Percentiles rank a stretch among this genome's conserved stretches.
Evolutionary conservation across 169 alveolate species (phyloP).

Genomic region (Plasmodium vivax): DNA sequence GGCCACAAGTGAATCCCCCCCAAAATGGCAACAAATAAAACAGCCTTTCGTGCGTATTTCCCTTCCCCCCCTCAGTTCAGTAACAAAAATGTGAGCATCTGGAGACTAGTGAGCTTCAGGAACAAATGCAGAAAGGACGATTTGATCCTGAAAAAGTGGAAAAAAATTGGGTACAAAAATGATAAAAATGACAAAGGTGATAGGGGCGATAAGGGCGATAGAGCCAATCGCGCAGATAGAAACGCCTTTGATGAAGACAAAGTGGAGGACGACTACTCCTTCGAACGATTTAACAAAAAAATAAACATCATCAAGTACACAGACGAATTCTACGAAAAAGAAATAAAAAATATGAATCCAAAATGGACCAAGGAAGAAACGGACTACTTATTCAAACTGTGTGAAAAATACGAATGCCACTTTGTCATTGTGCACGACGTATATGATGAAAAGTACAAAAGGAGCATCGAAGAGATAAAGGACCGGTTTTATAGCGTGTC

Average conservation of each 20-base stretch:
- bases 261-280: constrained; percentile 78
- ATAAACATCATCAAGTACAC: constrained; percentile 81
- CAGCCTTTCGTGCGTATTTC: not conserved
- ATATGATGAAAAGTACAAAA: constrained; percentile 80
- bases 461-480: constrained; percentile 87
- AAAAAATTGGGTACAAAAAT: constrained; percentile 75
- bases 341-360: constrained; percentile 41
- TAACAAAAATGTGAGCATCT: constrained; percentile 75
- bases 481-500: constrained; percentile 88
- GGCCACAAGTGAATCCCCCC: not conserved
- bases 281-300: constrained; percentile 81
- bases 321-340: constrained; percentile 81
- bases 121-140: constrained; percentile 85
- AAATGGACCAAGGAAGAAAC: constrained; percentile 90
- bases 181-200: constrained; percentile 25
- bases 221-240: not conserved
- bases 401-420: constrained; percentile 88
- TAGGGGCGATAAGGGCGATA: not conserved
- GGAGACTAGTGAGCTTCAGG: constrained; percentile 82
- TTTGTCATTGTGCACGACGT: constrained; percentile 87
- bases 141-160: constrained; percentile 82
- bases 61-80: constrained; percentile 1
- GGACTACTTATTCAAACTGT: constrained; percentile 85
- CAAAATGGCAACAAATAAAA: not conserved
- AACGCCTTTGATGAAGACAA: constrained; percentile 17